These are phyloP conservation scores for Coemansia sp. DNA, from an alignment of 192 early-diverging fungal species.

Conservation along the genomic window DNA sequence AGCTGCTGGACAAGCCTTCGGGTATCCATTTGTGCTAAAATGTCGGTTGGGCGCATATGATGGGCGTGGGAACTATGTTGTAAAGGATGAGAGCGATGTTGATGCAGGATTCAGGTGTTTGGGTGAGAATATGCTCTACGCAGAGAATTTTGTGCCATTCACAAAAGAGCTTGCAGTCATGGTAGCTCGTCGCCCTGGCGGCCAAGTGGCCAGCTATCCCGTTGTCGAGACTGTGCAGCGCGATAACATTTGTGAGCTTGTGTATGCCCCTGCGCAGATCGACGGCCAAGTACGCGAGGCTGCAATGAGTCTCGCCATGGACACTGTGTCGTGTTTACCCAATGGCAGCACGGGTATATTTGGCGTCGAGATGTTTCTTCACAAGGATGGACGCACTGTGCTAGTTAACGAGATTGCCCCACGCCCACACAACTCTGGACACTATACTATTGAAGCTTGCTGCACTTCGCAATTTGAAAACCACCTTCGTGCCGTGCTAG, in stretches of 20 bases:
- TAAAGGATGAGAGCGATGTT: slow-evolving; percentile 71
- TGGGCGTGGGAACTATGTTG: slow-evolving; percentile 90
- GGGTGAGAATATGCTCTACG: slow-evolving; percentile 75
- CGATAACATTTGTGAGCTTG: slow-evolving; percentile 94
- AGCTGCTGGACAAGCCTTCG: slow-evolving; percentile 64
- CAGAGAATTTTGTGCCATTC: slow-evolving; percentile 93
- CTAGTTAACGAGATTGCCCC: slow-evolving; percentile 98
- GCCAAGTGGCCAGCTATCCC: slow-evolving; percentile 77
- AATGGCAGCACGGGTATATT: slow-evolving; percentile 85
- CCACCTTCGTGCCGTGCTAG: slow-evolving; percentile 87
- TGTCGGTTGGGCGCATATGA: slow-evolving; percentile 94
- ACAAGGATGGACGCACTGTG: slow-evolving; percentile 76
- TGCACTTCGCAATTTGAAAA: slow-evolving; percentile 97
- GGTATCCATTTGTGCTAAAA: slow-evolving; percentile 96
- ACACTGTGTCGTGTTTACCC: slow-evolving; percentile 70
- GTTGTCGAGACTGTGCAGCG: slow-evolving; percentile 97
- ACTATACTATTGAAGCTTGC: slow-evolving; percentile 98
- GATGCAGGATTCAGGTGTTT: slow-evolving; percentile 33
- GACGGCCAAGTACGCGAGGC: slow-evolving; percentile 70
- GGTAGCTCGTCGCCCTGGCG: slow-evolving; percentile 77
- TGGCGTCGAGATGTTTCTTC: slow-evolving; percentile 97
- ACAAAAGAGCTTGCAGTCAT: slow-evolving; percentile 94
- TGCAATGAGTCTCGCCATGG: slow-evolving; percentile 81
- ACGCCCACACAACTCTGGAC: slow-evolving; percentile 98
- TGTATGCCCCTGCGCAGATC: slow-evolving; percentile 95